Evolutionary conservation across 441 rosid species (phyloP), one percentile per base, ranked within the genome.

Genomic region (Erysimum cheiri): DNA sequence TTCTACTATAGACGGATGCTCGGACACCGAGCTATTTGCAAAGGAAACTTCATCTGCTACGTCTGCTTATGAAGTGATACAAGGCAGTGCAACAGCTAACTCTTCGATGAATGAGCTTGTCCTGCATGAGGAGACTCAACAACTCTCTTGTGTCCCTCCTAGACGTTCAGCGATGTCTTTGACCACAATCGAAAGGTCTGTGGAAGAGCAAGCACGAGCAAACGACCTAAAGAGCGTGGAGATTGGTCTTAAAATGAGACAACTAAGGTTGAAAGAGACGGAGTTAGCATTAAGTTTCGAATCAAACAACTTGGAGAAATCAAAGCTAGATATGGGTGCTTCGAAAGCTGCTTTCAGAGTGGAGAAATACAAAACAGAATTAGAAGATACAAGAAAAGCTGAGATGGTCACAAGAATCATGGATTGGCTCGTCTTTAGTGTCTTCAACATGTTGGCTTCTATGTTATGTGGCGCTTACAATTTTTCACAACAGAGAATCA

Each of bases 371-470:
- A 91, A 87, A 85, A 89, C 72, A 39, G 72, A 89, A 63, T 53
- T 85, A 76, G 90, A 85, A 85, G 96, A 88, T 54, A 48, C 74
- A n/a, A 89, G 85, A 77, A 85, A 89, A 75, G 79, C 78, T 0
- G 95, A 92, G 55, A 88, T 91, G 78, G 92, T 78, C 31, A 83
- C 61, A 74, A 89, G 52, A 62, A 84, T 87, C 79, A 78, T 84
- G 49, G 97, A 92, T 50, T 88, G 88, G 80, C 96, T 92, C 47
- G 93, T 87, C 61, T 84, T 90, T n/a, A 89, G 97, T 48, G 79
- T 92, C 74, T 53, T 88, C 66, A 60, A 70, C 75, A 91, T 91
- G 96, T 70, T 81, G 10, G 76, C 67, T 46, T 83, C 84, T 35
- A 85, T 92, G 69, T 61, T 71, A 2, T 88, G 82, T 58, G 95